Evolutionary conservation across 345 rosid species (phyloP).

Genomic region (Physaria fendleri): DNA sequence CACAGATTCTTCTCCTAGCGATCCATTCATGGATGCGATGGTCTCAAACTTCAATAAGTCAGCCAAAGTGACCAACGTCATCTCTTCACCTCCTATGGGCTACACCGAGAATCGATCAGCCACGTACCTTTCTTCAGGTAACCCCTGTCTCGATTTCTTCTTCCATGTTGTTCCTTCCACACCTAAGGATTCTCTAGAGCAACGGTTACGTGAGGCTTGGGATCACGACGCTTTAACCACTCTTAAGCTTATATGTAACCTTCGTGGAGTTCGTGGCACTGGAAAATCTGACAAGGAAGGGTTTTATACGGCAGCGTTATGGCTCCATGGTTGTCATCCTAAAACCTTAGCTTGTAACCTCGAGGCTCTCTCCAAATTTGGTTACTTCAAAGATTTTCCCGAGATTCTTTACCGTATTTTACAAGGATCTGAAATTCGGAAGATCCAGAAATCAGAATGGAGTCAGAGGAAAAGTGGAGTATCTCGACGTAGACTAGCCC

Average conservation of each 20-base stretch:
- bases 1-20: background rate
- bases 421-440: slow-evolving; percentile 39
- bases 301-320: slow-evolving; percentile 48
- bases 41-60: slow-evolving; percentile 34
- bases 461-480: slow-evolving; percentile 6
- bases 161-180: slow-evolving; percentile 54
- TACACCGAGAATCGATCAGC: slow-evolving; percentile 38
- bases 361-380: slow-evolving; percentile 36
- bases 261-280: slow-evolving; percentile 61
- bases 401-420: slow-evolving; percentile 60
- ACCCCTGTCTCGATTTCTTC: slow-evolving; percentile 59
- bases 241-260: slow-evolving; percentile 55
- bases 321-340: slow-evolving; percentile 56
- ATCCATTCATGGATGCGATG: slow-evolving; percentile 40
- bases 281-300: slow-evolving; percentile 67
- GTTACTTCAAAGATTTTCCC: slow-evolving; percentile 56
- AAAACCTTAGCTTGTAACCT: slow-evolving; percentile 51
- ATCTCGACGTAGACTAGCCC: background rate
- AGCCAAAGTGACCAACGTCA: background rate
- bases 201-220: slow-evolving; percentile 41
- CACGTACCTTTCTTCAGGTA: slow-evolving; percentile 38
- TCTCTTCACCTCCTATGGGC: slow-evolving; percentile 31
- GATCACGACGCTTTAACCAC: slow-evolving; percentile 41
- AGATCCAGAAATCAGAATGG: slow-evolving; percentile 38
- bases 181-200: slow-evolving; percentile 21